Percentiles rank a stretch among this genome's conserved stretches.
These are phyloP conservation scores for Globisporangium takayamanum DNA, from an alignment of 352 stramenopile genomes.

Conservation along the genomic window DNA sequence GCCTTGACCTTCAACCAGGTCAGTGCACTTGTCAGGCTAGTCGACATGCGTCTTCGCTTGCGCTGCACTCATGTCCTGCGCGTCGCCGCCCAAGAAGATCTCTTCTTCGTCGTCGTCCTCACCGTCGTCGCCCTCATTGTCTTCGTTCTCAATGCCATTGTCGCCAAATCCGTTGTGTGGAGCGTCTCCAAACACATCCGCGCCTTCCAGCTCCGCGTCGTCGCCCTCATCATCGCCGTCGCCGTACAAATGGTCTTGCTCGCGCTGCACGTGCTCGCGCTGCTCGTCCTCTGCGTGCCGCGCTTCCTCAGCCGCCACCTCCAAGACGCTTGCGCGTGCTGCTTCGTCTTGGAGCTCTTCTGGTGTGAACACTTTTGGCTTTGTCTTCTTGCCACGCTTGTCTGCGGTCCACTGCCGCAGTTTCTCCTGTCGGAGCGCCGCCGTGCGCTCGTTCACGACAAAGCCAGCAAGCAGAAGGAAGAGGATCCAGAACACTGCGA, in stretches of 20 bases:
- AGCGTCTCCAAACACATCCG: constrained; percentile 14
- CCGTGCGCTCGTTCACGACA: constrained; percentile 44
- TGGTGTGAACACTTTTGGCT: constrained; percentile 19
- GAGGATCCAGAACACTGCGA: constrained; percentile 57
- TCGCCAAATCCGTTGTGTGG: neutral
- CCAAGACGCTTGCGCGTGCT: constrained; percentile 22
- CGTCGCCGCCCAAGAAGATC: constrained; percentile 1
- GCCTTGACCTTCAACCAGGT: too few relatives aligned
- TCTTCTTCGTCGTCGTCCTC: constrained; percentile 23
- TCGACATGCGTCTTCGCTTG: constrained; percentile 6
- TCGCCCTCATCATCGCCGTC: constrained; percentile 26
- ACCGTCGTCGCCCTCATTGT: constrained; percentile 11
- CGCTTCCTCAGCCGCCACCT: constrained; percentile 28
- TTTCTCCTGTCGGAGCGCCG: constrained; percentile 30
- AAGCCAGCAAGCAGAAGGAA: constrained; percentile 42
- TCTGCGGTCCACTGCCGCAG: constrained; percentile 21
- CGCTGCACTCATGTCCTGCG: neutral
- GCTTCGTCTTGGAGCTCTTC: constrained; percentile 22
- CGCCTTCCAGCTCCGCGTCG: constrained; percentile 10
- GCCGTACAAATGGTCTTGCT: constrained; percentile 39
- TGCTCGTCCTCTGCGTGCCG: constrained; percentile 35
- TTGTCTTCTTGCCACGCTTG: constrained; percentile 15
- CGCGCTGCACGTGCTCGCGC: constrained; percentile 24
- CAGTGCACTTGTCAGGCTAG: neutral
- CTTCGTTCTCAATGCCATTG: constrained; percentile 15